Percentiles rank a stretch among this genome's conserved stretches.
Evolutionary conservation across 1,284 basidiomycete genomes (phyloP).

Genomic region (Puccinia novopanici): DNA sequence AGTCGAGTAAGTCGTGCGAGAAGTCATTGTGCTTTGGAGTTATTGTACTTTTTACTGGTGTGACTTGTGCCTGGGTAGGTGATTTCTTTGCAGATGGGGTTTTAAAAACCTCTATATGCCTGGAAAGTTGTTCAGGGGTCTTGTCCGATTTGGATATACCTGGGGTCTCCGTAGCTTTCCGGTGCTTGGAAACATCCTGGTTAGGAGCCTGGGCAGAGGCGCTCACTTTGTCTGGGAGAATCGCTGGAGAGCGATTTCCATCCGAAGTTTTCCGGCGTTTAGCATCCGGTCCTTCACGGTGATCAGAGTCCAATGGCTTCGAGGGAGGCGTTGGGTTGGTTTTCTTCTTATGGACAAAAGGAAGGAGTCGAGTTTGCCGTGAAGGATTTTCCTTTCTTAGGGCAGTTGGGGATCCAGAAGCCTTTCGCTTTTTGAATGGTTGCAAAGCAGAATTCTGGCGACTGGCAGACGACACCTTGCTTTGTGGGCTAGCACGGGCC

Average conservation of each 20-base stretch:
- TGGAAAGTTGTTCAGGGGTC: neutral
- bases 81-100: neutral
- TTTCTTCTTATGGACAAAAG: neutral
- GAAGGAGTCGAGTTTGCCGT: neutral
- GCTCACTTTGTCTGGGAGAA: neutral
- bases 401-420: neutral
- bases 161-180: neutral
- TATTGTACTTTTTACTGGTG: neutral
- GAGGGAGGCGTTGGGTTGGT: neutral
- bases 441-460: neutral
- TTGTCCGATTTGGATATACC: neutral
- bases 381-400: neutral
- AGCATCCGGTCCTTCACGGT: neutral
- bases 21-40: neutral
- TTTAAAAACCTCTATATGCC: neutral
- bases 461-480: neutral
- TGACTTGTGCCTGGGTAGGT: neutral
- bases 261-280: slow-evolving; percentile 23
- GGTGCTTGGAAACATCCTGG: neutral
- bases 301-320: neutral
- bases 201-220: neutral
- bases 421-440: neutral
- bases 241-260: neutral
- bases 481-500: neutral
- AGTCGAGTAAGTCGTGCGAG: neutral